Conservation (phyloP, 768 basidiomycete genomes). For the Tulasnella sp. region DNA sequence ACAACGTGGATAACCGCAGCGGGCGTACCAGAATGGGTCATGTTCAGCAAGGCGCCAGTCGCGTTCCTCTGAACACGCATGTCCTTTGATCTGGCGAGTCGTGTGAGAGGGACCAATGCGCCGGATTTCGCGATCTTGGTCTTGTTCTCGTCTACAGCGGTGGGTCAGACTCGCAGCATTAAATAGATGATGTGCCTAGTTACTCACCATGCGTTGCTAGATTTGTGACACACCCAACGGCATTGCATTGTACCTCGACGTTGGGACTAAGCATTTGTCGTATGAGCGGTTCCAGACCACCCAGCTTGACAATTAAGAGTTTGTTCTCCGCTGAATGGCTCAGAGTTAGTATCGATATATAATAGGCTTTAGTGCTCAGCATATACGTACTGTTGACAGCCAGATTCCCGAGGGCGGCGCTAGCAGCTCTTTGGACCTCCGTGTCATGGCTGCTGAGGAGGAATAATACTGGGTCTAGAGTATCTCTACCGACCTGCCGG, state of each 20-base stretch:
- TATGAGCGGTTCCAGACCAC: slow-evolving; percentile 94
- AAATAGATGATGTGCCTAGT: background rate
- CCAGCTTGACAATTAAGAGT: slow-evolving; percentile 93
- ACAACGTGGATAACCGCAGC: background rate
- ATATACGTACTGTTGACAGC: slow-evolving; percentile 88
- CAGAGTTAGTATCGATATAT: too few relatives aligned
- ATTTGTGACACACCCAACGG: slow-evolving; percentile 98
- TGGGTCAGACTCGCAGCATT: slow-evolving; percentile 1
- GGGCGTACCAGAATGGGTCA: slow-evolving; percentile 95
- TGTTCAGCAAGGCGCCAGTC: slow-evolving; percentile 93
- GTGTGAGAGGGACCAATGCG: slow-evolving; percentile 91
- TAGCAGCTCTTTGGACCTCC: slow-evolving; percentile 96
- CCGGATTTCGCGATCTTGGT: slow-evolving; percentile 99
- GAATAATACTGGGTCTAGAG: slow-evolving; percentile 95
- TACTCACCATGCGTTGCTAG: slow-evolving; percentile 88
- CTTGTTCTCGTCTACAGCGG: slow-evolving; percentile 86
- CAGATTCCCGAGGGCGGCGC: slow-evolving; percentile 92
- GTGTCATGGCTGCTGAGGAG: slow-evolving; percentile 95
- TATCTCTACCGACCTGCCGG: slow-evolving; percentile 89
- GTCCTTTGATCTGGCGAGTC: slow-evolving; percentile 93
- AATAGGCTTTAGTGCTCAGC: background rate
- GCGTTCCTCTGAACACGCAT: slow-evolving; percentile 99
- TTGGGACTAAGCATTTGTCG: slow-evolving; percentile 98
- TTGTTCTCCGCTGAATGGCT: slow-evolving; percentile 97
- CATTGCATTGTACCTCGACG: slow-evolving; percentile 99